Base-by-base conservation (phyloP, 202 grass and related monocot genomes). In the Saccharum hybrid region DNA sequence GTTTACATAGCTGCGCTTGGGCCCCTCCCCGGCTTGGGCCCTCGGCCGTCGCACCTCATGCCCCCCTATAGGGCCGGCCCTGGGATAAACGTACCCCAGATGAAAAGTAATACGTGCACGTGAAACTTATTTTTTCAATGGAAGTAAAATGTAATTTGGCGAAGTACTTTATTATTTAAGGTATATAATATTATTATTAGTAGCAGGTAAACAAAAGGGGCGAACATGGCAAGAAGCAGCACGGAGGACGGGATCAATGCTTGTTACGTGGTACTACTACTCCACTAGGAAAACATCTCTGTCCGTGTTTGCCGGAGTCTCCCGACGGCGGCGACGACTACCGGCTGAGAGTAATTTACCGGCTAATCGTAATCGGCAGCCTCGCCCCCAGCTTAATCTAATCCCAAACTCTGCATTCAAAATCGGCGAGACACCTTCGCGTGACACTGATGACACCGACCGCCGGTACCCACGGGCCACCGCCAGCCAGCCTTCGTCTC, bases 401-500 rank as follows among this genome's bases (percentile, higher is more conserved):
- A 46, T 11, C 68, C 68, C 12, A 10, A 4, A 46, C 67, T 70
- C 39, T 9, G 16, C 51, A 68, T 41, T 72, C 42, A 65, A 74
- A 64, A 77, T 6, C 36, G 52, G 15, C 7, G 6, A 30, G 39
- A 34, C 34, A 5, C 36, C 21, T 57, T 8, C 61, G 37, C 42
- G 14, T 38, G 77, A 75, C 56, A 8, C 18, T 10, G 62, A 15
- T 59, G 54, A 71, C 43, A 14, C 30, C 22, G 52, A 34, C 42
- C 83, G 30, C 8, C 23, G 48, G 61, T 31, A 23, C 67, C 67
- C 43, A 73, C 68, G 15, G 5, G 4, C 51, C 5, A 28, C 54
- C 13, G n/a, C n/a, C n/a, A n/a, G 14, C 52, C 8, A 66, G 23
- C 56, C 65, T 81, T 72, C 63, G 77, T 81, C 71, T 33, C 77